Evolutionary conservation across 2,329 filamentous ascomycete genomes (phyloP).

Genomic region (Aspergillus tamarii): DNA sequence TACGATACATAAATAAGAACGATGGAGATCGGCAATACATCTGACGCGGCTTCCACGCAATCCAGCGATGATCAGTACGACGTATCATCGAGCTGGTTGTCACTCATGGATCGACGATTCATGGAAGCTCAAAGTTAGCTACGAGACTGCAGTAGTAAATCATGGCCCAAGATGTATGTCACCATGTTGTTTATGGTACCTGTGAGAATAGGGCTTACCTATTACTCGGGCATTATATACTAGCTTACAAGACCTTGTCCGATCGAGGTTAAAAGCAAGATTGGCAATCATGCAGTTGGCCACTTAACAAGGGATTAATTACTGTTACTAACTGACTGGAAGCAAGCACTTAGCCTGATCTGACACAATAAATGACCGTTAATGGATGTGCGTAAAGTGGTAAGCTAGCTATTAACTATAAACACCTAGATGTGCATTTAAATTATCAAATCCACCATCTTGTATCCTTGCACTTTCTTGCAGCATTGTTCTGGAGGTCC

Average conservation of each 20-base stretch:
- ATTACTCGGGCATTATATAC: neutral
- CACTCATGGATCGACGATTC: neutral
- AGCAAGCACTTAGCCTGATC: neutral
- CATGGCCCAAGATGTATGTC: too few species aligned
- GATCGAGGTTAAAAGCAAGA: too few species aligned
- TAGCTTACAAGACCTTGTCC: too few species aligned
- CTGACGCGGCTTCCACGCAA: neutral
- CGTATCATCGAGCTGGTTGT: neutral
- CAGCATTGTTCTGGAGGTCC: neutral
- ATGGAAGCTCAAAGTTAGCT: neutral
- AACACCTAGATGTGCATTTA: neutral
- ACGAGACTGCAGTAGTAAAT: neutral
- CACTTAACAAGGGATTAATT: neutral
- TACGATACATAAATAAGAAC: too few species aligned
- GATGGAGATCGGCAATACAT: neutral
- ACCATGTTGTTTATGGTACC: neutral
- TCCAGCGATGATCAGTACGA: neutral
- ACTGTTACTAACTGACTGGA: neutral
- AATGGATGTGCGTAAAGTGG: neutral
- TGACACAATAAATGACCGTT: neutral
- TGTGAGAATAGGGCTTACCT: neutral
- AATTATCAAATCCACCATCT: neutral
- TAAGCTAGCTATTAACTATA: neutral
- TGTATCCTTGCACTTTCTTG: neutral
- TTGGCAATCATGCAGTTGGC: too few species aligned